These are phyloP conservation scores for Aspergillus homomorphus DNA, from an alignment of 495 filamentous ascomycete genomes.

Conservation along the genomic window DNA sequence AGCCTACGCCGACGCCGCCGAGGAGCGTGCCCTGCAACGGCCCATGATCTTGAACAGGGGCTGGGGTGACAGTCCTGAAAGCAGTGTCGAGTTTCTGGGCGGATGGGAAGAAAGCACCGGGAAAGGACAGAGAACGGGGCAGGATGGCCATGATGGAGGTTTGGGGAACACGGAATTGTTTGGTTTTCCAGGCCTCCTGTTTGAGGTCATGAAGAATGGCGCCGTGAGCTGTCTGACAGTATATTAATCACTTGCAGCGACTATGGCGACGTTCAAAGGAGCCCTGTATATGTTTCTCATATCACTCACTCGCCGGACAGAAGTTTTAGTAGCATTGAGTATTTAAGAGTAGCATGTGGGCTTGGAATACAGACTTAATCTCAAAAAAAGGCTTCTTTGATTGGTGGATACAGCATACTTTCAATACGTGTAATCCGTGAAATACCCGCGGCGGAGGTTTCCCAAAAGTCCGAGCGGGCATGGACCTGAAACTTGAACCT, in stretches of 20 bases:
- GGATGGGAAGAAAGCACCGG: conserved; percentile 79
- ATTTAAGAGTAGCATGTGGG: too few relatives aligned
- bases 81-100: conserved; percentile 82
- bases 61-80: conserved; percentile 88
- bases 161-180: conserved; percentile 82
- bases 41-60: conserved; percentile 88
- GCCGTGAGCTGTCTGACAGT: conserved; percentile 87
- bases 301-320: too few relatives aligned
- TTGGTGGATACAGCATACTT: background rate
- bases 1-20: conserved; percentile 57
- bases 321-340: too few relatives aligned
- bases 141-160: conserved; percentile 53
- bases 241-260: conserved; percentile 53
- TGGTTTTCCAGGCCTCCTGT: conserved; percentile 89
- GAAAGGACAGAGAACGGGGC: conserved; percentile 37
- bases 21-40: conserved; percentile 62
- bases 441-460: background rate
- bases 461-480: conserved; percentile 3
- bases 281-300: background rate
- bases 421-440: background rate
- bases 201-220: conserved; percentile 93
- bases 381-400: background rate
- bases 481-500: background rate
- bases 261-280: background rate
- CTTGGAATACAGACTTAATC: background rate